Percentiles rank a stretch among this genome's conserved stretches.
Conservation (phyloP, 2,329 filamentous ascomycete genomes). For the Alternaria alternata region DNA sequence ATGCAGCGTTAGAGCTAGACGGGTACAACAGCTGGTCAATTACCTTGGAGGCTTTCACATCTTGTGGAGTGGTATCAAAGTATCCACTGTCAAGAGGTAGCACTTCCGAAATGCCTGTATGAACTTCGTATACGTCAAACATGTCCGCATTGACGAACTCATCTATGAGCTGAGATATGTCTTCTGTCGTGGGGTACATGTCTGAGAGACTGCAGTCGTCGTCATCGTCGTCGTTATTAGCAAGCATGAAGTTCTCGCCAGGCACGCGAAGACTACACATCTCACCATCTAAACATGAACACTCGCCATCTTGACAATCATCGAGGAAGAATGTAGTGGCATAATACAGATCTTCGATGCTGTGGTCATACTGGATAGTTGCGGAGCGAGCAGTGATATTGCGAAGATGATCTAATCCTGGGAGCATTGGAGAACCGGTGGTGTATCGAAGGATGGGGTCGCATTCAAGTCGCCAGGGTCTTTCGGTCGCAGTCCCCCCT, state of each 20-base stretch:
- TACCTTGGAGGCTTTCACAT: background rate
- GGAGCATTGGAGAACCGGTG: slow-evolving; percentile 1
- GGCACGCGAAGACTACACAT: background rate
- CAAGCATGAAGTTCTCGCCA: background rate
- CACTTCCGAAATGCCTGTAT: too few species aligned
- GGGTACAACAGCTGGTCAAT: background rate
- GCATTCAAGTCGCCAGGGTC: background rate
- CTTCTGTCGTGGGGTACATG: background rate
- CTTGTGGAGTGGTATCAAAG: background rate
- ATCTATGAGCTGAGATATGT: background rate
- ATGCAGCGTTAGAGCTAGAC: background rate
- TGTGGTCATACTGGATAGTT: slow-evolving; percentile 8
- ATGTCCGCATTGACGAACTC: background rate
- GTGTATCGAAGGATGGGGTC: slow-evolving; percentile 7
- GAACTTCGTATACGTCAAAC: background rate
- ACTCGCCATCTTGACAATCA: slow-evolving; percentile 13
- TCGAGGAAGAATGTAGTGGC: slow-evolving; percentile 14
- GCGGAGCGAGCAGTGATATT: slow-evolving; percentile 5
- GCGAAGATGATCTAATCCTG: slow-evolving; percentile 7
- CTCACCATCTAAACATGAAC: background rate
- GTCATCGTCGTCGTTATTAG: background rate
- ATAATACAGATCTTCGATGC: slow-evolving; percentile 8
- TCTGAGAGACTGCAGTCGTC: background rate
- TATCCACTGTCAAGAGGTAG: background rate
- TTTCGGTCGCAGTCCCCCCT: too few species aligned